Evolutionary conservation across 1,139 yeast species (phyloP).

Genomic region (Yamadazyma diddensiae): DNA sequence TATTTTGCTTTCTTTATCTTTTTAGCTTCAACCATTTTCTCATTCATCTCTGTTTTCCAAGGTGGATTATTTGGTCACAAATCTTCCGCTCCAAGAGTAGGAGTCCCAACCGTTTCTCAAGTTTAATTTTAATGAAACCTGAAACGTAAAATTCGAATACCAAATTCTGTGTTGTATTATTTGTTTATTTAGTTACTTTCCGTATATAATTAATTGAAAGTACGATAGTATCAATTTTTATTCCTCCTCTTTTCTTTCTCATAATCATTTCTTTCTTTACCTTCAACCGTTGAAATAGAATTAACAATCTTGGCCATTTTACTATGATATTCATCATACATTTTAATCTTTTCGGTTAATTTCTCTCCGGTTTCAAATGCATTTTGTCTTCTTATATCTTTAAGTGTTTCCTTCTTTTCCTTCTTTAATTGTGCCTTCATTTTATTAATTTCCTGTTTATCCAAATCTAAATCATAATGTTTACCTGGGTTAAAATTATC

Average conservation of each 20-base stretch:
- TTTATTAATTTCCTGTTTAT: constrained; percentile 79
- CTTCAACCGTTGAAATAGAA: constrained; percentile 87
- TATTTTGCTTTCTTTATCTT: constrained; percentile 81
- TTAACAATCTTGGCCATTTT: constrained; percentile 87
- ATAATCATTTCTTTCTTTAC: constrained; percentile 88
- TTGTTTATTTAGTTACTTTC: constrained; percentile 3
- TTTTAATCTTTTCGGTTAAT: constrained; percentile 71
- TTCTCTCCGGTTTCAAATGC: constrained; percentile 85
- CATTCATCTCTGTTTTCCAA: constrained; percentile 53
- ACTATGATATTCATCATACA: constrained; percentile 77
- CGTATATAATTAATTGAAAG: not conserved
- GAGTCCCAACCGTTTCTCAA: constrained; percentile 87
- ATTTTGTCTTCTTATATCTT: constrained; percentile 87
- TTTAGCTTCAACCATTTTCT: constrained; percentile 64
- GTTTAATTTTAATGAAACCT: too few relatives aligned
- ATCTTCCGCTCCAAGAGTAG: constrained; percentile 60
- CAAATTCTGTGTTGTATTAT: constrained; percentile 10
- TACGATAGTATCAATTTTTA: constrained; percentile 33
- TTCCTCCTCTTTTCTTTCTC: constrained; percentile 79
- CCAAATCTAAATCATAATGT: constrained; percentile 82
- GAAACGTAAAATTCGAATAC: too few relatives aligned
- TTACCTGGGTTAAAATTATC: constrained; percentile 95
- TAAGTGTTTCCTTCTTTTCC: constrained; percentile 83
- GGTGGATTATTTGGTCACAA: constrained; percentile 76
- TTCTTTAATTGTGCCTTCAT: constrained; percentile 83